Base-by-base conservation (phyloP, 2,329 filamentous ascomycete genomes). In the Ophiosphaerella korrae region DNA sequence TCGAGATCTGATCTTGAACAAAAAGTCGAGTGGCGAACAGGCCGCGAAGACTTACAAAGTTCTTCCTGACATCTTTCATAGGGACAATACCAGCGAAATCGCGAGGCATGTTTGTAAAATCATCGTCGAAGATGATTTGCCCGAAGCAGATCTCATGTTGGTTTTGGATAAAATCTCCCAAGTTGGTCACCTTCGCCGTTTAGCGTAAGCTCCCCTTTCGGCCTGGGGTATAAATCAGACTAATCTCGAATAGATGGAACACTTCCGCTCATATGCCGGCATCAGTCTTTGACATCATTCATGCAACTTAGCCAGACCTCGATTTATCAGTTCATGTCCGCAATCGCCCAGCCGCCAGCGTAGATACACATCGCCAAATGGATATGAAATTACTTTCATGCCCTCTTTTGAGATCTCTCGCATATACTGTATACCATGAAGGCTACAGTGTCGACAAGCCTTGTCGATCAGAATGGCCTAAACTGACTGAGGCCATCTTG, bases 351-450 rank as follows among this genome's bases (percentile, higher is more conserved):
- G 9, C 42, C 2, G 46, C 29, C 0, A 34, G 16, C 7, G 9
- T 26, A 13, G 7, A 12, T 11, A 26, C 23, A 12, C 33, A 55
- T 42, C 44, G 34, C 9, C 31, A 50, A n/a, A 51, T 59, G 48
- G 53, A 58, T 31, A 43, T 34, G 2, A 26, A 13, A 4, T 47
- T 58, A 3, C 45, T 58, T 2, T 50, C 56, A 5, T 55, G 52
- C 16, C 53, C 50, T 6, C 50, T 51, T 3, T 29, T 58, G 7
- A 31, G 14, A 12, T 38, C n/a, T 2, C 29, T 58, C 16, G 47
- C 39, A 5, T 58, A 50, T 33, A 32, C 29, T 11, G 33, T 56
- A 13, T 53, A 52, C 41, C 24, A 40, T 8, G 21, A 52, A 45
- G 48, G 51, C 35, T 40, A 42, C 8, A 5, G 7, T 6, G 11